These are phyloP conservation scores for Cucurbita moschata DNA, from an alignment of 306 rosid species.

Conservation along the genomic window DNA sequence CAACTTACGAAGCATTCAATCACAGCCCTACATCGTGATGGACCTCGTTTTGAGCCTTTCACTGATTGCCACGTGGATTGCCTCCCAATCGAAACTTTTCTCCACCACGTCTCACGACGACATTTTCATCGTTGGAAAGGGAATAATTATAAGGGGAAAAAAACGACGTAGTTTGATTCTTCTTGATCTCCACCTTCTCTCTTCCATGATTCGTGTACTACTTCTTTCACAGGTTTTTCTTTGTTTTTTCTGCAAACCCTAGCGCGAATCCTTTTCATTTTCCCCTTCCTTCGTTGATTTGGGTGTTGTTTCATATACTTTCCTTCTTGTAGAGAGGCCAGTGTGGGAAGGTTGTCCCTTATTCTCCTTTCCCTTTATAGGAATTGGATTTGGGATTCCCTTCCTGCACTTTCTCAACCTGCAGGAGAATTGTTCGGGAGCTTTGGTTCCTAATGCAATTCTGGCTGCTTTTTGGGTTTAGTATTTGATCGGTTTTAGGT, in stretches of 20 bases:
- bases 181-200: slow-evolving; percentile 4
- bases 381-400: slow-evolving; percentile 6
- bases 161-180: slow-evolving; percentile 6
- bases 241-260: slow-evolving; percentile 8
- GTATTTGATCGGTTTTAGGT: slow-evolving; percentile 3
- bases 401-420: neutral
- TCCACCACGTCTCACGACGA: neutral
- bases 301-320: neutral
- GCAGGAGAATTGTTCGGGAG: neutral
- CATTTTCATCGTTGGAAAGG: neutral
- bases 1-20: neutral
- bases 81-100: neutral
- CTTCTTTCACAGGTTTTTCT: neutral
- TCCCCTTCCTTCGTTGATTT: neutral
- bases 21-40: neutral
- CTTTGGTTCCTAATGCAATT: neutral
- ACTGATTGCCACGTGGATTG: neutral
- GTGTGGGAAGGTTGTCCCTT: slow-evolving; percentile 1
- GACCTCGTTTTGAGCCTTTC: neutral
- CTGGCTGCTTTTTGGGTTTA: neutral
- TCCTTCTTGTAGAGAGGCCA: neutral
- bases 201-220: slow-evolving; percentile 7
- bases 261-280: neutral
- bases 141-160: neutral
- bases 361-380: neutral